Conservation (phyloP, 2,329 filamentous ascomycete species). For the Epichloe bromicola region DNA sequence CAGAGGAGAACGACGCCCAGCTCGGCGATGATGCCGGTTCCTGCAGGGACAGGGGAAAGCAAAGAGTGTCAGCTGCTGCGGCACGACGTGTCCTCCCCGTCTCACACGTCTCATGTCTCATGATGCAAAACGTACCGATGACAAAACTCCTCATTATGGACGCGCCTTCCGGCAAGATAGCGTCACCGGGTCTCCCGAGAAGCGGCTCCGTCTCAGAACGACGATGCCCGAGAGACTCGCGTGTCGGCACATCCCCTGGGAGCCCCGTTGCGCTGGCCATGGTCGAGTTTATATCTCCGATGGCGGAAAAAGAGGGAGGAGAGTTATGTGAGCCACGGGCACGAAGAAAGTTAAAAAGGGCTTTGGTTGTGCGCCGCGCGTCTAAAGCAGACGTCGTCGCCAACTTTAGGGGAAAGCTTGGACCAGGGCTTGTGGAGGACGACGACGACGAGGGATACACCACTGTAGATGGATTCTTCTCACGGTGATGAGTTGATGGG, state of each 20-base stretch:
- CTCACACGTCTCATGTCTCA: not conserved
- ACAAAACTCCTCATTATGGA: conserved; percentile 58
- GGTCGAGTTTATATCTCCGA: not conserved
- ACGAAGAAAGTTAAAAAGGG: not conserved
- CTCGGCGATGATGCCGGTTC: conserved; percentile 72
- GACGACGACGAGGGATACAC: too few species aligned
- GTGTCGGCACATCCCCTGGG: conserved; percentile 33
- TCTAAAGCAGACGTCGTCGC: not conserved
- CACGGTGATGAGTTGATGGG: not conserved
- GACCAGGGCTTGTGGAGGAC: not conserved
- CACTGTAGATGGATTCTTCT: too few species aligned
- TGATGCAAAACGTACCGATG: conserved; percentile 41
- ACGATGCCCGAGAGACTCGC: conserved; percentile 12
- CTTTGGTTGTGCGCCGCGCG: not conserved
- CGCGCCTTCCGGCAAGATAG: conserved; percentile 51
- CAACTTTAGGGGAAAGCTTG: not conserved
- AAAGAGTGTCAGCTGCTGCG: not conserved
- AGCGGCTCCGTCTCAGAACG: conserved; percentile 28
- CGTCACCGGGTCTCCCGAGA: conserved; percentile 52
- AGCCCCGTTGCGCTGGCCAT: conserved; percentile 62
- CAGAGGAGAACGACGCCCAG: conserved; percentile 63
- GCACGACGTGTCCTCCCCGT: not conserved
- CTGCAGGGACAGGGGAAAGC: conserved; percentile 27
- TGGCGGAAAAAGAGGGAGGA: too few species aligned
- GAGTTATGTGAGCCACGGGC: too few species aligned